Evolutionary conservation across 2,329 filamentous ascomycete species (phyloP).

Genomic region (Aspergillus brasiliensis): DNA sequence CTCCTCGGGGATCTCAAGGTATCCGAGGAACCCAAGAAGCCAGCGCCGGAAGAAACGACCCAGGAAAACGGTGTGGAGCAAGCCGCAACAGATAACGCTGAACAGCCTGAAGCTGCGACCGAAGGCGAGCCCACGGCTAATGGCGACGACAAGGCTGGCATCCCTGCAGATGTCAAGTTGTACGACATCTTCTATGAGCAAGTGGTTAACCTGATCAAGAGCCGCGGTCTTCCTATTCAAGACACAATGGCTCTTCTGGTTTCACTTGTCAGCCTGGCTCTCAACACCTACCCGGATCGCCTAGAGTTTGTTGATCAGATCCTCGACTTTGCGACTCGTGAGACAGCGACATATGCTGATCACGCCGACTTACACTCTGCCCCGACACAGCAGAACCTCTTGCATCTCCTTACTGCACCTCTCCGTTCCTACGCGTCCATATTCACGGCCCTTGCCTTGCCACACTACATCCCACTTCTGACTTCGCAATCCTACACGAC

Average conservation of each 20-base stretch:
- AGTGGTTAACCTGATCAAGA: constrained; percentile 89
- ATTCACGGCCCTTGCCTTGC: constrained; percentile 92
- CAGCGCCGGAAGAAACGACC: constrained; percentile 32
- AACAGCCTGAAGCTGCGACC: constrained; percentile 28
- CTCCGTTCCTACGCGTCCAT: constrained; percentile 88
- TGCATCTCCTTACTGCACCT: constrained; percentile 87
- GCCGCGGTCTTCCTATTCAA: constrained; percentile 86
- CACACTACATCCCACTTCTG: constrained; percentile 86
- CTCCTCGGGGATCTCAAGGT: constrained; percentile 78
- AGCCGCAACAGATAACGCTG: constrained; percentile 28
- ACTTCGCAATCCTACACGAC: constrained; percentile 93
- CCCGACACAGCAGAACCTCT: constrained; percentile 81
- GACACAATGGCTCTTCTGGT: constrained; percentile 92
- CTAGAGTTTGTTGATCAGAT: constrained; percentile 96
- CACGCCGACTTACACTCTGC: constrained; percentile 93
- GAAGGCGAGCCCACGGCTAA: constrained; percentile 37
- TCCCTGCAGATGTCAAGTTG: constrained; percentile 71
- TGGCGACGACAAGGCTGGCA: constrained; percentile 40
- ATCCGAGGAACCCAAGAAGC: constrained; percentile 57
- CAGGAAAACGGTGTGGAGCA: constrained; percentile 45
- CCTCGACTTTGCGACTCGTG: constrained; percentile 80
- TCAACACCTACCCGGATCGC: constrained; percentile 92
- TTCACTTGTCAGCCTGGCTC: constrained; percentile 87
- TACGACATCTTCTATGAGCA: constrained; percentile 98
- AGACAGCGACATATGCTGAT: constrained; percentile 86